Evolutionary conservation across 371 early-diverging fungal species (phyloP), one percentile per base, ranked within the genome.

Genomic region (Polyrhizophydium stewartii): DNA sequence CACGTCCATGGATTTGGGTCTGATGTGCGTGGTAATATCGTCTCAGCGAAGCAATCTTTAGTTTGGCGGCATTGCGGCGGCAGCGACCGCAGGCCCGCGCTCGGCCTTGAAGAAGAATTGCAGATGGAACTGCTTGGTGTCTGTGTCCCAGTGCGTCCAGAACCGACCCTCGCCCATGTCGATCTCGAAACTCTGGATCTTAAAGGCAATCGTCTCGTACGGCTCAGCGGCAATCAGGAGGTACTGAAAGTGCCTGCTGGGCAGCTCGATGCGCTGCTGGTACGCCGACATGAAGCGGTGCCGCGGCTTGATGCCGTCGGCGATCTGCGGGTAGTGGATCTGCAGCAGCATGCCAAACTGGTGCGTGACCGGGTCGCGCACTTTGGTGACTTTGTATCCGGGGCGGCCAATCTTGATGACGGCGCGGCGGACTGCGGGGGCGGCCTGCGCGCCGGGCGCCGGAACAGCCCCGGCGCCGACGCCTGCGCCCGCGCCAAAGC

Each of bases 231-330:
- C 97, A 69, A 98, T 80, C 38, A 98, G 67, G 53, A 98, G 65
- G 64, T 98, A 98, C 77, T 98, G 97, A 70, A 86, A 89, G 19
- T 82, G 79, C 68, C 90, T 88, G 69, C 92, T 90, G 37, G 97
- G 95, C 38, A 85, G 80, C 68, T 98, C 97, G 6, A 92, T 77
- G 38, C 87, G 87, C 74, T 98, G 97, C 78, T 98, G 97, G 63
- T 90, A 98, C 0, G 97, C 94, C 1, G 90, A 89, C 98, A 98
- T 98, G 76, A 98, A 98, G n/a, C 98, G 84, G 67, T 93, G 90
- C 22, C 91, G 82, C 27, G 97, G 96, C 40, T 68, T 59, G 45
- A 84, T 84, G 13, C 87, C 85, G 30, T 62, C 63, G 24, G 55
- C 69, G 24, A 71, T 91, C 64, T 96, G 91, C 9, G 97, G 97